A percentile compares a stretch with the other conserved stretches of the same genome.
Evolutionary conservation across 1,139 yeast species (phyloP).

Genomic region (Hemisphaericaspora xylofermentans): DNA sequence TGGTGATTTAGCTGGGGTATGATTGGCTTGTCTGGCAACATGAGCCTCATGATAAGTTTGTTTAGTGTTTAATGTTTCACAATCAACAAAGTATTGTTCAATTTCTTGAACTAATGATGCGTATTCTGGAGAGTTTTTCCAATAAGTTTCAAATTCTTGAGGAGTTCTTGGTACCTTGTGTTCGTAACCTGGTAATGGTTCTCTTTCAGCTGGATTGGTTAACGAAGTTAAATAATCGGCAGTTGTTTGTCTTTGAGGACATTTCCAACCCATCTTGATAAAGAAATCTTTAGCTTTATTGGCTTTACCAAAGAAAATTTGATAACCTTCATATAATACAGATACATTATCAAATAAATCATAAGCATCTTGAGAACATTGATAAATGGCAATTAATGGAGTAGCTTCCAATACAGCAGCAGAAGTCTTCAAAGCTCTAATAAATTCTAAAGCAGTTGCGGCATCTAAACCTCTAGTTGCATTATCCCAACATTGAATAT

Average conservation of each 20-base stretch:
- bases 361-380: conserved; percentile 71
- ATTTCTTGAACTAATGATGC: conserved; percentile 17
- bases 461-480: conserved; percentile 64
- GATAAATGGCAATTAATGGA: conserved; percentile 77
- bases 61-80: conserved; percentile 18
- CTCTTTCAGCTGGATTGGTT: conserved; percentile 68
- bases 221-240: conserved; percentile 79
- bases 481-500: conserved; percentile 55
- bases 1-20: conserved; percentile 54
- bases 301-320: conserved; percentile 70
- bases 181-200: conserved; percentile 46
- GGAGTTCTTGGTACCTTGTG: conserved; percentile 25
- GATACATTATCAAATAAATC: conserved; percentile 72
- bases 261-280: conserved; percentile 49
- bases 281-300: conserved; percentile 54
- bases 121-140: conserved; percentile 25
- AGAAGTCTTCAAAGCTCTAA: conserved; percentile 62
- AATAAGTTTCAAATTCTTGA: conserved; percentile 23
- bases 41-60: conserved; percentile 51
- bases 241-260: conserved; percentile 76
- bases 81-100: conserved; percentile 16
- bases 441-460: conserved; percentile 68
- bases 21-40: conserved; percentile 56
- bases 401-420: conserved; percentile 60
- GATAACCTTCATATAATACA: conserved; percentile 74